These are phyloP conservation scores for Lycium barbarum DNA, from an alignment of 257 asterid species.

Conservation along the genomic window DNA sequence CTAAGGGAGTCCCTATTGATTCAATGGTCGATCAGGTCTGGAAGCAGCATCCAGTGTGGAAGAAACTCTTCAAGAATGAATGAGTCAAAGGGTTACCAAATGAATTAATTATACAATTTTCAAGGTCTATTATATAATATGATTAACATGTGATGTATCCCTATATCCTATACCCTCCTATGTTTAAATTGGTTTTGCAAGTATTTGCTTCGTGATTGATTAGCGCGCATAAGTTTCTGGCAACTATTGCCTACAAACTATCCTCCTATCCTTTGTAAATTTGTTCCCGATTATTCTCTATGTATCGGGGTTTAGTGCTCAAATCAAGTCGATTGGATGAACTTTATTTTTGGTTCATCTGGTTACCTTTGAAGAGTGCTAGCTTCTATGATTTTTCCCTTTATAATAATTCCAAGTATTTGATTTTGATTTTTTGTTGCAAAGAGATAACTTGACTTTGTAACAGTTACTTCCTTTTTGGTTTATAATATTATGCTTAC, in stretches of 20 bases:
- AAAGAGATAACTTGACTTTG: too few species aligned
- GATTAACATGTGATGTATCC: not conserved
- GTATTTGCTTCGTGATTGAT: not conserved
- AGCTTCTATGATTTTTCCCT: not conserved
- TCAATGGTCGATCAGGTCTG: conserved; percentile 41
- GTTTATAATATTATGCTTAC: too few species aligned
- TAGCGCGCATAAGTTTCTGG: not conserved
- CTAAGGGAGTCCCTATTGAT: conserved; percentile 46
- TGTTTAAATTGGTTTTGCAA: conserved; percentile 5
- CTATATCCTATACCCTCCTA: not conserved
- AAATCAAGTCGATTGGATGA: not conserved
- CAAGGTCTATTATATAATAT: not conserved
- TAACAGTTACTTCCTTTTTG: too few species aligned
- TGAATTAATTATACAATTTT: not conserved
- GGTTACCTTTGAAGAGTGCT: not conserved
- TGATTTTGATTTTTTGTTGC: not conserved
- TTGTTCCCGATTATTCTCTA: not conserved
- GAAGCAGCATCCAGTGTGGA: conserved; percentile 48
- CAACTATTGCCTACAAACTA: conserved; percentile 9
- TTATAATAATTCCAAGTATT: not conserved
- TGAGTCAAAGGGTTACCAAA: conserved; percentile 2
- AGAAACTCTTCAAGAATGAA: conserved; percentile 35
- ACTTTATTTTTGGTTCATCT: not conserved
- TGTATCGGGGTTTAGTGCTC: not conserved
- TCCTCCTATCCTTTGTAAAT: not conserved